Evolutionary conservation across 2,329 filamentous ascomycete genomes (phyloP), one percentile per base, ranked within the genome.

Genomic region (Volutella citrinella): DNA sequence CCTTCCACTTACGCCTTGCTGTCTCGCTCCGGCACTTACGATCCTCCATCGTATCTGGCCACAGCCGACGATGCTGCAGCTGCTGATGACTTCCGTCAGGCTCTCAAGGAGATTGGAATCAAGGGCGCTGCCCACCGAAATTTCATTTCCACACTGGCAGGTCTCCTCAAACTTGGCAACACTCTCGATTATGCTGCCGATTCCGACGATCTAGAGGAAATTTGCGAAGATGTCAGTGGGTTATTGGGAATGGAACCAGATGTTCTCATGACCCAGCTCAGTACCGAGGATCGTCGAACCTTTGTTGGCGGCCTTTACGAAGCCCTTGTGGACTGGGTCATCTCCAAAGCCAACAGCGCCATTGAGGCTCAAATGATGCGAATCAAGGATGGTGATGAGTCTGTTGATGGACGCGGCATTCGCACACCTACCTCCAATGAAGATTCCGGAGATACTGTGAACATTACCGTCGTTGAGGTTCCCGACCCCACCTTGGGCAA

Each of bases 321-420:
- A 63, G 83, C 90, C 10, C 70, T 97, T 17, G 89, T 98, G 1
- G 93, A 97, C 57, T 97, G 89, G 86, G 85, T 98, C 11, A 84
- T 98, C 41, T 68, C 73, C 36, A 93, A 90, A 56, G 91, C 90
- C 36, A 98, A 98, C 51, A 77, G 82, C 20, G 78, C 90, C 10
- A 95, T 98, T 52, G 73, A 80, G 2, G 71, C 72, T 5, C 87
- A 96, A 48, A 78, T 97, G 59, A 69, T 74, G 14, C 74, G 74
- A 16, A 78, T 80, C 36, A 74, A 74, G 31, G 77, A 83, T 22
- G 78, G 78, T 1, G 80, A 82, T 27, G 82, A 83, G 29, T 85
- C 82, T 1, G 74, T 74, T 15, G 82, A 82, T 34, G 87, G 76
- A 10, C 74, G 67, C 11, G 78, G 75, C 16, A 67, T 69, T 7